Evolutionary conservation across 2,329 filamentous ascomycete genomes (phyloP), one percentile per base, ranked within the genome.

Genomic region (Cladophialophora yegresii): DNA sequence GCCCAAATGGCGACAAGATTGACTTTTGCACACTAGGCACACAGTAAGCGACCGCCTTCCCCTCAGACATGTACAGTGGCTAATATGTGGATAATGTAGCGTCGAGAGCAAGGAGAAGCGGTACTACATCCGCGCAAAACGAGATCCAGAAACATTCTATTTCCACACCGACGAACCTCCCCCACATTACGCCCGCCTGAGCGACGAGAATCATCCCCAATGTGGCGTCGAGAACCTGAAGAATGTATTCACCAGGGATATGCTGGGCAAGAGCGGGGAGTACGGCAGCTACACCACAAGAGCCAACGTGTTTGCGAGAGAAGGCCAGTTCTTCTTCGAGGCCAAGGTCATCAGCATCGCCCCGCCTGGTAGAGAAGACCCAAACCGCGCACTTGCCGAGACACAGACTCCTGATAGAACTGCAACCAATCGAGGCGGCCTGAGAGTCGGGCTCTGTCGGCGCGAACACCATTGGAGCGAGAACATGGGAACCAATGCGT

Each of bases 311-410:
- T 92, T 90, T 26, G 90, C 93, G 4, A 84, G 95, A 53, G 91
- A 98, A 77, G 95, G 95, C 0, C 86, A 90, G 33, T 92, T 91
- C 82, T 99, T 96, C 77, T 99, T 92, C 82, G 95, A 99, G 78
- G 92, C 93, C 77, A 93, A 90, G 73, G 87, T 99, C 60, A 88
- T 93, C 9, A 71, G 70, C n/a, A 61, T 68, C 26, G 69, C 70
- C 8, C 69, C 69, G 12, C 87, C 88, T 69, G 95, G 95, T 40
- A 87, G 91, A 55, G 72, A 72, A 65, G 63, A 66, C 45, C 70
- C 71, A n/a, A 65, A 69, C 54, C 61, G 68, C 28, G 69, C 71
- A 30, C 67, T 70, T 16, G 65, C 69, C 5, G 64, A 68, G 16
- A 63, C 63, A 43, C 70, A 71, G 54, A 67, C 65, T 30, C 47